Evolutionary conservation across 1,284 basidiomycete species (phyloP), one percentile per base, ranked within the genome.

Genomic region (Cryptococcus floricola): DNA sequence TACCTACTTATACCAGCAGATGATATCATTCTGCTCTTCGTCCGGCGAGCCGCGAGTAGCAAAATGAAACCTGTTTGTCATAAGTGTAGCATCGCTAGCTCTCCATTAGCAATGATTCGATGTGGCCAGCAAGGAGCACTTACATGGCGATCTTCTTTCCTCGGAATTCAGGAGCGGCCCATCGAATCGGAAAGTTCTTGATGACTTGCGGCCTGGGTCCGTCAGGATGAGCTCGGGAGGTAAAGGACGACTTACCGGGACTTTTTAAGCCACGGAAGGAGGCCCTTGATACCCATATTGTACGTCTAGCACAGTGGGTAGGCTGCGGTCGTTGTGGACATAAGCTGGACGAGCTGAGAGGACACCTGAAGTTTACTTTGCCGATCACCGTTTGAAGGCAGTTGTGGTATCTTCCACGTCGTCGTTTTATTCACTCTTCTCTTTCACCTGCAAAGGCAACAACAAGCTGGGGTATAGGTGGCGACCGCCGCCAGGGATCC

Each of bases 1-100:
- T n/a, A 57, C 72, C 57, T 51, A 77, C 76, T 62, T 59, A 57
- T 73, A 74, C 76, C 76, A 77, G n/a, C 72, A 71, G 1, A 73
- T 57, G 16, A 75, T 48, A 12, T 68, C 63, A 9, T 64, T 63
- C 53, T 71, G 69, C 1, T 58, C 66, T 34, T 65, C 58, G 34
- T 65, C 23, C 42, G 62, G 57, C 28, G 60, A 58, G 42, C 66
- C 58, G 16, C 52, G 50, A 9, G 54, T 56, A 10, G 71, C 71
- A 43, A 77, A 74, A 57, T 75, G 74, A 56, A 72, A 77, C 39
- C 70, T 62, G 54, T 73, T 75, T 1, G 76, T 76, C 42, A 77
- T 43, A 6, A 77, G 61, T 2, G 74, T 76, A 2, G 63, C 76
- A 63, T 77, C 76, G 14, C 73, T 75, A 52, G 5, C 27, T 16